Percentiles rank a stretch among this genome's conserved stretches.
Evolutionary conservation across 768 basidiomycete species (phyloP).

Genomic region (Suillus variegatus): DNA sequence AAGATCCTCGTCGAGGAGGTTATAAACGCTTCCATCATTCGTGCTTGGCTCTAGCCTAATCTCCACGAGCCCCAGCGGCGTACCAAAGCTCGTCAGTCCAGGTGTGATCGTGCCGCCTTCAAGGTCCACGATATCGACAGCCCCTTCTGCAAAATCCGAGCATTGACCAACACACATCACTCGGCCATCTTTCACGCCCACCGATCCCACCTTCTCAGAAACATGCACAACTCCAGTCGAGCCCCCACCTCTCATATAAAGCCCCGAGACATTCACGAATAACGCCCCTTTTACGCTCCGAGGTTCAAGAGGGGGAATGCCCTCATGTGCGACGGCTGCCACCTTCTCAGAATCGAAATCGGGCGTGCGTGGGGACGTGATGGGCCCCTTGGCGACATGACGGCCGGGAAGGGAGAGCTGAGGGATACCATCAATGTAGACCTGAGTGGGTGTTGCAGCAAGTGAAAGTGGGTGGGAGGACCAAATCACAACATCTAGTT

Average conservation of each 20-base stretch:
- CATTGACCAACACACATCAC: slow-evolving; percentile 49
- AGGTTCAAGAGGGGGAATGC: slow-evolving; percentile 69
- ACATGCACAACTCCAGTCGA: slow-evolving; percentile 29
- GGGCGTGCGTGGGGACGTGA: slow-evolving; percentile 54
- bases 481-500: slow-evolving; percentile 68
- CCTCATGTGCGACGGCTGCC: slow-evolving; percentile 64
- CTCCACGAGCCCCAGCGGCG: slow-evolving; percentile 68
- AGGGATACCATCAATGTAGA: slow-evolving; percentile 85
- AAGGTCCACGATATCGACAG: slow-evolving; percentile 51
- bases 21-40: slow-evolving; percentile 62
- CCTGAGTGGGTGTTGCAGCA: slow-evolving; percentile 71
- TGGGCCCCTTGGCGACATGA: slow-evolving; percentile 37
- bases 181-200: slow-evolving; percentile 49
- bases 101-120: slow-evolving; percentile 72
- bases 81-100: slow-evolving; percentile 71
- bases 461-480: slow-evolving; percentile 73
- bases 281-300: slow-evolving; percentile 40
- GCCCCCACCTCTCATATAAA: slow-evolving; percentile 38
- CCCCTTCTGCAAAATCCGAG: slow-evolving; percentile 23
- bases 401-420: slow-evolving; percentile 55
- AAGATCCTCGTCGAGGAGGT: slow-evolving; percentile 46
- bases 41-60: slow-evolving; percentile 71
- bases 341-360: slow-evolving; percentile 70
- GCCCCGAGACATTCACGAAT: slow-evolving; percentile 63
- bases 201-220: slow-evolving; percentile 27